A percentile compares a stretch with the other conserved stretches of the same genome.
Evolutionary conservation across 2,329 filamentous ascomycete species (phyloP).

Genomic region (Aspergillus sp.): DNA sequence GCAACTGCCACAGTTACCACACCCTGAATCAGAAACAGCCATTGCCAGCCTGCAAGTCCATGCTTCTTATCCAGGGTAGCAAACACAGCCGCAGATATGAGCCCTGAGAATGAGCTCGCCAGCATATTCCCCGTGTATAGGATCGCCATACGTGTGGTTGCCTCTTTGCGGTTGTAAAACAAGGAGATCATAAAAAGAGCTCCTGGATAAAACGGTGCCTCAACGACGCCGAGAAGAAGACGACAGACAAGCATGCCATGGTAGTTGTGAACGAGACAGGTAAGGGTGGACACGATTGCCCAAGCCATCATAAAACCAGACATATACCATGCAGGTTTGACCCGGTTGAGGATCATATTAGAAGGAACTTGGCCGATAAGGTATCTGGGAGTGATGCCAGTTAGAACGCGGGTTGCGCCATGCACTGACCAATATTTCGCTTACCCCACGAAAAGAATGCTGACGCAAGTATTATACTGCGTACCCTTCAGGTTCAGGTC

Average conservation of each 20-base stretch:
- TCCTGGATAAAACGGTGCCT: conserved; percentile 61
- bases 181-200: conserved; percentile 67
- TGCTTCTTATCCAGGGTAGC: conserved; percentile 33
- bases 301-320: conserved; percentile 25
- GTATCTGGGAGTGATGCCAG: conserved; percentile 13
- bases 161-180: conserved; percentile 67
- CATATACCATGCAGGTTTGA: conserved; percentile 34
- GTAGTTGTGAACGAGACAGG: conserved; percentile 19
- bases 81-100: conserved; percentile 29
- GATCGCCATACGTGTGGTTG: conserved; percentile 45
- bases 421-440: background rate
- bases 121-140: conserved; percentile 37
- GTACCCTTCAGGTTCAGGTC: conserved; percentile 51
- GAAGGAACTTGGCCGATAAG: conserved; percentile 40
- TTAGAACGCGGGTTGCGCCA: conserved; percentile 14
- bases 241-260: conserved; percentile 36
- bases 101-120: conserved; percentile 21
- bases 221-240: conserved; percentile 40
- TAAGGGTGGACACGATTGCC: conserved; percentile 22
- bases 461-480: conserved; percentile 52
- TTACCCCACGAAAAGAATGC: conserved; percentile 48
- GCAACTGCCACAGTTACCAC: conserved; percentile 44
- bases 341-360: conserved; percentile 47
- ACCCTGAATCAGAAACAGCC: conserved; percentile 64
- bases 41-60: conserved; percentile 49